Evolutionary conservation across 2,329 filamentous ascomycete species (phyloP), one percentile per base, ranked within the genome.

Genomic region (Botrytis byssoidea): DNA sequence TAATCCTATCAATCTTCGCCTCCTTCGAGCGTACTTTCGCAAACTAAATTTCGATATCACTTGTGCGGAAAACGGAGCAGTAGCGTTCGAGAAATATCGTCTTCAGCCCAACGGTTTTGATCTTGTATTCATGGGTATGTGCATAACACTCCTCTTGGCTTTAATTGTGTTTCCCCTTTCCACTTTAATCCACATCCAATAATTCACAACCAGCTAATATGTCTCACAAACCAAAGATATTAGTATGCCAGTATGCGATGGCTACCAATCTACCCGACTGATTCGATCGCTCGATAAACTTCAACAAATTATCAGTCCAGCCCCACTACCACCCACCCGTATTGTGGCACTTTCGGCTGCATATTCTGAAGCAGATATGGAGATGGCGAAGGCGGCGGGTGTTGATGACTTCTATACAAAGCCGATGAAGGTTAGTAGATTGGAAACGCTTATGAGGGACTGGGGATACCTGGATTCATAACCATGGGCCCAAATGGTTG

Each of bases 241-340:
- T 8, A 85, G 84, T 70, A 89, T 89, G 87, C 87, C 87, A 0
- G 81, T 88, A 10, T 86, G 88, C 81, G 83, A 87, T 72, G 85
- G 85, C 0, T 79, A 86, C 22, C 83, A 85, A 71, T 81, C 84
- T 0, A 87, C 86, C 20, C 82, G 82, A 10, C 81, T 80, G 57
- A 88, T 88, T 44, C 83, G 87, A 16, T 82, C 82, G 6, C 81
- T 85, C 25, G 86, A 88, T 77, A 88, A 73, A 40, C 55, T 67
- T 44, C 51, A 70, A 59, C 70, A 60, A 73, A 77, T 71, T 70
- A 75, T 63, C 70, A 74, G 7, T 44, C 75, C 69, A 55, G 77
- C 74, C 65, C 77, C 78, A 74, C 71, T n/a, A 70, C 71, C 40
- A 55, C 75, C 69, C 71, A 76, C 71, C 61, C 75, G 59, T 69